Base-by-base conservation (phyloP, 768 basidiomycete genomes). In the Calocera cornea region DNA sequence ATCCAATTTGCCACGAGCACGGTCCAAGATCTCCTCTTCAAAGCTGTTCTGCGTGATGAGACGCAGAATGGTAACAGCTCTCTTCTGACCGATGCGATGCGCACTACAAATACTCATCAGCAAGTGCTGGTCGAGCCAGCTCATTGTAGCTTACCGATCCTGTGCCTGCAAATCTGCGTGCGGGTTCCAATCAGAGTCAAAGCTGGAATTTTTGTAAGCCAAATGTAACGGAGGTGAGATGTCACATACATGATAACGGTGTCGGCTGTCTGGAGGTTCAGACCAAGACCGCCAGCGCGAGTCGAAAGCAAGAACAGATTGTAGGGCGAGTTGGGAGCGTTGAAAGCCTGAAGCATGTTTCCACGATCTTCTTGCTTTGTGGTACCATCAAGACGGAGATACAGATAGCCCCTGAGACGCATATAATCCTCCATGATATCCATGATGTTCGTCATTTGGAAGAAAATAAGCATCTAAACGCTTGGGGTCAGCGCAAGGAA, bases 391-490 rank as follows among this genome's bases (percentile, higher is more conserved):
- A 97, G 81, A 72, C 95, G 90, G 65, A 95, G 86, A 76, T 90
- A 88, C 72, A 90, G 88, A 84, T 85, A 92, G 2, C 84, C 83
- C 84, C 87, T 86, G 83, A 87, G 87, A 75, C 89, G 90, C 73
- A 97, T 78, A 73, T 94, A 97, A 73, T 97, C 95, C 73, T 92
- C 92, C 86, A 95, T 92, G 75, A 97, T 94, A 70, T 95, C 92
- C 95, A 98, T 97, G 72, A 97, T 92, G 74, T 93, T 91, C 17
- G 95, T 97, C 97, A 98, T 97, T 78, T 99, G 97, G 87, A 98
- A 98, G 86, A 99, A 98, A 72, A 99, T 97, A 67, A 99, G 86
- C 54, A 95, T 92, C 90, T 93, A 70, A 0, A 54, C 29, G 33
- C 40, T 2, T 34, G 34, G 22, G 12, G 68, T 36, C 34, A 7